A percentile compares a stretch with the other conserved stretches of the same genome.
These are phyloP conservation scores for Rhizoclosmatium globosum DNA, from an alignment of 192 early-diverging fungal genomes.

Conservation along the genomic window DNA sequence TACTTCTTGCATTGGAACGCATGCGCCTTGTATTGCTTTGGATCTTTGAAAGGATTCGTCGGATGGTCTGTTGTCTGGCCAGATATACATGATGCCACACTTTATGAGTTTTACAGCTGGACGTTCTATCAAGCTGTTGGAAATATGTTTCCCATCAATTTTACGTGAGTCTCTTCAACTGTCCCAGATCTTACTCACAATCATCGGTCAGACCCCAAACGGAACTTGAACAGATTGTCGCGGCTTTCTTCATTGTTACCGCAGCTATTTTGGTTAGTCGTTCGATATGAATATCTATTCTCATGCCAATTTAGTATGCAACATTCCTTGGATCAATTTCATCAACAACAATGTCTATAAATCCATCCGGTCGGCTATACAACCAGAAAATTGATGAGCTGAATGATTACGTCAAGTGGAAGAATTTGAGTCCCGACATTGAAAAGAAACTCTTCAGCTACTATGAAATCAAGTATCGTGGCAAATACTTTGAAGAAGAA, in stretches of 20 bases:
- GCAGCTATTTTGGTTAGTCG: slow-evolving; percentile 11
- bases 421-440: slow-evolving; percentile 24
- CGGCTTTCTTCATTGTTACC: slow-evolving; percentile 4
- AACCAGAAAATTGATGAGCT: slow-evolving; percentile 15
- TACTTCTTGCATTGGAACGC: slow-evolving; percentile 39
- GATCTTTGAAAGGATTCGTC: slow-evolving; percentile 13
- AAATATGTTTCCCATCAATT: slow-evolving; percentile 35
- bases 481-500: slow-evolving; percentile 42
- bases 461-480: slow-evolving; percentile 43
- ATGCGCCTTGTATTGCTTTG: slow-evolving; percentile 25
- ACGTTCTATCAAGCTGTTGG: slow-evolving; percentile 34
- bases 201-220: neutral
- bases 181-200: no score
- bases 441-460: slow-evolving; percentile 36
- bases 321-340: slow-evolving; percentile 31
- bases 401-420: slow-evolving; percentile 36
- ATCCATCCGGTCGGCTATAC: slow-evolving; percentile 30
- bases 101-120: slow-evolving; percentile 5
- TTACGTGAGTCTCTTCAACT: neutral
- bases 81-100: neutral
- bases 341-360: slow-evolving; percentile 13
- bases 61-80: slow-evolving; percentile 12
- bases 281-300: neutral
- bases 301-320: slow-evolving; percentile 11
- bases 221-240: slow-evolving; percentile 1